Base-by-base conservation (phyloP, 768 basidiomycete species). In the Kwoniella heveanensis region DNA sequence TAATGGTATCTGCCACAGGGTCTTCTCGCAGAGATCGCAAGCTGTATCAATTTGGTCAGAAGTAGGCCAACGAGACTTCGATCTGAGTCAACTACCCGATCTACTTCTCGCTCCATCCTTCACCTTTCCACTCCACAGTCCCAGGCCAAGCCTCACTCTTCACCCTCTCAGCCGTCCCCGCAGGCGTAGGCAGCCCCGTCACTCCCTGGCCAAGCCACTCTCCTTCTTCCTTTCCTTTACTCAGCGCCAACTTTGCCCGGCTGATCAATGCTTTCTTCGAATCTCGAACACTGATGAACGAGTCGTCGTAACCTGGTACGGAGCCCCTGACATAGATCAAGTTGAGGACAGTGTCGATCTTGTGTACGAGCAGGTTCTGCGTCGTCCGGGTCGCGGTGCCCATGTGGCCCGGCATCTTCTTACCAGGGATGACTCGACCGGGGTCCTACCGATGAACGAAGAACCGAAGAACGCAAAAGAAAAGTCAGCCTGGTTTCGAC, bases 381-480 rank as follows among this genome's bases (percentile, higher is more conserved):
- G 85, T 84, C 8, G 95, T 98, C 9, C 85, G 85, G 44, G 88
- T 87, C 66, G 86, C 84, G 60, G 87, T 89, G 54, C 96, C 96
- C 84, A 97, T 88, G 24, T 88, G 88, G 32, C 96, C 96, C 10
- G 95, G 87, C 95, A 96, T 97, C 83, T 97, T 98, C 83, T 93
- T 96, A 37, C 96, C 96, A 2, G 96, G 96, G 82, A 90, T 92
- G 5, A 97, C 85, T 73, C 96, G 88, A 51, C 96, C 96, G 25
- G 96, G 95, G 73, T 96, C 93, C 93, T 98, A 59, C n/a, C n/a
- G n/a, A n/a, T n/a, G n/a, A n/a, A n/a, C n/a, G n/a, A n/a, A n/a
- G n/a, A n/a, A n/a, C n/a, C n/a, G n/a, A n/a, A n/a, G n/a, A n/a
- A n/a, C n/a, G n/a, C n/a, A n/a, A n/a, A n/a, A n/a, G n/a, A n/a